Evolutionary conservation across 1,284 basidiomycete species (phyloP), one percentile per base, ranked within the genome.

Genomic region (Rhodofomes roseus): DNA sequence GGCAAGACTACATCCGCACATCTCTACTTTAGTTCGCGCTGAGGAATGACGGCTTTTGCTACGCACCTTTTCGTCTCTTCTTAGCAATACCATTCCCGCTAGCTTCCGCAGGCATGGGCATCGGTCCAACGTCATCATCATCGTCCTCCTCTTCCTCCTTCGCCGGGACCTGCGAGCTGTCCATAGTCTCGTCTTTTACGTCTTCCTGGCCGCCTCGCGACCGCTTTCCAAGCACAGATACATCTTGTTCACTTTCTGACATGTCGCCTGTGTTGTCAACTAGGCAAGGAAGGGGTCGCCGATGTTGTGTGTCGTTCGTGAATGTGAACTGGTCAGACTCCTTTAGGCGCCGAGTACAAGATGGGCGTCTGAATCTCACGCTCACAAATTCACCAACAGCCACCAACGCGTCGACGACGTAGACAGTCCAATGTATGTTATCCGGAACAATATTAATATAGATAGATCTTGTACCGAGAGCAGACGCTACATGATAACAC

Each of bases 91-190:
- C 76, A 41, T 68, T 76, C 7, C 62, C 74, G 11, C 71, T 68
- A 36, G 68, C 76, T 12, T 71, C 76, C 5, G 77, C 81, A 44
- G 86, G 84, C 73, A 88, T 73, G 22, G 89, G 89, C 89, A 91
- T 90, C 11, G 89, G 89, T 1, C 89, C 89, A 52, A 90, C 79
- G 68, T 90, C 87, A 61, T 90, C 88, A 65, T 89, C 88, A 43
- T 81, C 79, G 31, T 84, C 83, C 5, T 77, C 79, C 9, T 78
- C 70, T 6, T 69, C 56, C 25, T 56, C 57, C 63, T 18, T 25
- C 14, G n/a, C 8, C 37, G 60, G 62, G 41, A 53, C 62, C 34
- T 60, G 48, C 36, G 44, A 40, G 61, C 31, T 12, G 46, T 64
- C 61, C 43, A 63, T 61, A n/a, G 73, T 65, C 31, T 61, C 65